A percentile compares a stretch with the other conserved stretches of the same genome.
These are phyloP conservation scores for Leptographium lundbergii DNA, from an alignment of 2,329 filamentous ascomycete species.

Conservation along the genomic window DNA sequence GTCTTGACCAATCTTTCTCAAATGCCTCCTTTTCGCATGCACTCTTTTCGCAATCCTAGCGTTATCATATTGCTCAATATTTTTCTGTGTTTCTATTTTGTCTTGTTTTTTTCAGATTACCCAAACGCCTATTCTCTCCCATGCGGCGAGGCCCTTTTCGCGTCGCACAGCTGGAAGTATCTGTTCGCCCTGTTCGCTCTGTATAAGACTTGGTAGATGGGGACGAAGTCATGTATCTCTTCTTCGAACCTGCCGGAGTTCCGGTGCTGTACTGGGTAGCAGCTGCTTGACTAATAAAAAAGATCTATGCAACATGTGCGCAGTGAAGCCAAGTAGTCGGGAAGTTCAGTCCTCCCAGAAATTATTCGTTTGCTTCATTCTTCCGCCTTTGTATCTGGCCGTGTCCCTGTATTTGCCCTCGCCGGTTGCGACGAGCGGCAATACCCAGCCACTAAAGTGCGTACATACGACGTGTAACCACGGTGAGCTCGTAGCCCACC, in stretches of 20 bases:
- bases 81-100: not conserved
- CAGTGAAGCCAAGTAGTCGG: too few relatives aligned
- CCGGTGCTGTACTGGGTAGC: not conserved
- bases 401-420: not conserved
- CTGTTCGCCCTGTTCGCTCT: not conserved
- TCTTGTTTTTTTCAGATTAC: not conserved
- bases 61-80: not conserved
- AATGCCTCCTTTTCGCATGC: not conserved
- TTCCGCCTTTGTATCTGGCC: not conserved
- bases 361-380: not conserved
- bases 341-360: not conserved
- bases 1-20: too few relatives aligned
- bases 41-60: not conserved
- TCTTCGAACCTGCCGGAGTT: not conserved
- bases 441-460: not conserved
- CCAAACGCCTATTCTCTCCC: not conserved
- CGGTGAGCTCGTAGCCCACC: not conserved
- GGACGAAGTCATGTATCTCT: not conserved
- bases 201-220: not conserved
- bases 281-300: not conserved
- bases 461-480: not conserved
- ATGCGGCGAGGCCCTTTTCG: not conserved
- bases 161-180: not conserved
- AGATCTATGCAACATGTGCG: not conserved
- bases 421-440: not conserved